Conservation (phyloP, 768 basidiomycete species). For the Boletus edulis region DNA sequence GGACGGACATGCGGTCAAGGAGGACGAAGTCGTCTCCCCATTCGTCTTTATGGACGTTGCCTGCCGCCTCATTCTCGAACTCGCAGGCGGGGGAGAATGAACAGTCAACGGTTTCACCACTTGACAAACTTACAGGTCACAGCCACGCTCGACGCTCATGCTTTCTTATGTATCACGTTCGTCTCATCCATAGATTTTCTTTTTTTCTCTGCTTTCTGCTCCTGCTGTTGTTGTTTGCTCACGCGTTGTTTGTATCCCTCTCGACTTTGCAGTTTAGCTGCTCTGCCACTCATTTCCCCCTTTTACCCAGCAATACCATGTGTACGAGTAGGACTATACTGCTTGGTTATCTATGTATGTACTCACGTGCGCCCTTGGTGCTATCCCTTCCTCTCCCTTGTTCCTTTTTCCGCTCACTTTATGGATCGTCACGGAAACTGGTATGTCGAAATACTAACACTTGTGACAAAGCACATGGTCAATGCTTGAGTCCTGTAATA, state of each 20-base stretch:
- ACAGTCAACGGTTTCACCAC: background rate
- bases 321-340: no score
- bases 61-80: slow-evolving; percentile 88
- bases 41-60: slow-evolving; percentile 98
- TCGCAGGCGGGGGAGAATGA: slow-evolving; percentile 68
- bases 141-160: background rate
- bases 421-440: no score
- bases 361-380: no score
- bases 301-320: background rate
- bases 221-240: slow-evolving; percentile 12
- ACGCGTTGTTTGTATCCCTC: slow-evolving; percentile 6
- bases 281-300: background rate
- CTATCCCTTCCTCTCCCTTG: no score
- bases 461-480: no score
- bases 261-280: background rate
- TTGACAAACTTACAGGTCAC: background rate
- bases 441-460: no score
- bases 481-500: no score
- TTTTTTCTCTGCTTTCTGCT: slow-evolving; percentile 7
- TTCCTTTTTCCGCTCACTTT: no score
- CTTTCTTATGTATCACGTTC: slow-evolving; percentile 4
- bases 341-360: no score
- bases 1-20: slow-evolving; percentile 36
- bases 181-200: slow-evolving; percentile 13
- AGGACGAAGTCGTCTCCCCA: slow-evolving; percentile 76